phyloP scores from a whole-genome alignment of 2,329 filamentous ascomycete species.

The Pyricularia pennisetigena region DNA sequence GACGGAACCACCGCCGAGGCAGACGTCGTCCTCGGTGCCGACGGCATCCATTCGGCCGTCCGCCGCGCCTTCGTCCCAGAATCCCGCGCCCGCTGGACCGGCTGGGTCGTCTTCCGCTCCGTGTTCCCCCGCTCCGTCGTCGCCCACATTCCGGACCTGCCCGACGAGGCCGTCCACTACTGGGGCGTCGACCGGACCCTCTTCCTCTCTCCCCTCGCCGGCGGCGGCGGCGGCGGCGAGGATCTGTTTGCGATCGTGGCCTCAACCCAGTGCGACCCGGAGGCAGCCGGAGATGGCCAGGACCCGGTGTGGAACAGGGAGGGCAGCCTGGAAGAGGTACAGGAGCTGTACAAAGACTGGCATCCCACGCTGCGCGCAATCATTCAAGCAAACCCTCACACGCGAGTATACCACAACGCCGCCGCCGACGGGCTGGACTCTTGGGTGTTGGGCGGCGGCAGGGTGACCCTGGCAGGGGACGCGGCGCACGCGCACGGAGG shows the following conservation, averaged over 20 bases:
- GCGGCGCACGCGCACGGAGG: slow-evolving; percentile 31
- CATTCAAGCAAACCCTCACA: slow-evolving; percentile 27
- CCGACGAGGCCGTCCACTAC: slow-evolving; percentile 31
- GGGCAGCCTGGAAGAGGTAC: slow-evolving; percentile 24
- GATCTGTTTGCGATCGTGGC: slow-evolving; percentile 32
- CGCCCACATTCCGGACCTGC: slow-evolving; percentile 25
- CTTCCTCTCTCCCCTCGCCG: slow-evolving; percentile 29
- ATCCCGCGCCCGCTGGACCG: slow-evolving; percentile 28
- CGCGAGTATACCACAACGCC: slow-evolving; percentile 30
- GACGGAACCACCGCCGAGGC: slow-evolving; percentile 32
- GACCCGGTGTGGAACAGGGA: slow-evolving; percentile 26
- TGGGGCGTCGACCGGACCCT: slow-evolving; percentile 31
- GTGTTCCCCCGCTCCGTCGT: slow-evolving; percentile 31
- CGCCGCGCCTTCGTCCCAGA: slow-evolving; percentile 31
- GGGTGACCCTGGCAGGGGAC: slow-evolving; percentile 27
- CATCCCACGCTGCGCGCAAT: slow-evolving; percentile 28
- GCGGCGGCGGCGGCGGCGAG: slow-evolving; percentile 18
- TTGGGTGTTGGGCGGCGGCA: slow-evolving; percentile 26
- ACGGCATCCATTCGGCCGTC: slow-evolving; percentile 40
- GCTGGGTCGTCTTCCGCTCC: slow-evolving; percentile 32
- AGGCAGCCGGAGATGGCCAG: slow-evolving; percentile 17
- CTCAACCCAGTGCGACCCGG: slow-evolving; percentile 25
- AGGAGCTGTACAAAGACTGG: slow-evolving; percentile 29
- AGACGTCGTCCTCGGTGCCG: slow-evolving; percentile 40
- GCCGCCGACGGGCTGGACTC: slow-evolving; percentile 27